Evolutionary conservation across 768 basidiomycete genomes (phyloP), one percentile per base, ranked within the genome.

Genomic region (Mycena capillaripes): DNA sequence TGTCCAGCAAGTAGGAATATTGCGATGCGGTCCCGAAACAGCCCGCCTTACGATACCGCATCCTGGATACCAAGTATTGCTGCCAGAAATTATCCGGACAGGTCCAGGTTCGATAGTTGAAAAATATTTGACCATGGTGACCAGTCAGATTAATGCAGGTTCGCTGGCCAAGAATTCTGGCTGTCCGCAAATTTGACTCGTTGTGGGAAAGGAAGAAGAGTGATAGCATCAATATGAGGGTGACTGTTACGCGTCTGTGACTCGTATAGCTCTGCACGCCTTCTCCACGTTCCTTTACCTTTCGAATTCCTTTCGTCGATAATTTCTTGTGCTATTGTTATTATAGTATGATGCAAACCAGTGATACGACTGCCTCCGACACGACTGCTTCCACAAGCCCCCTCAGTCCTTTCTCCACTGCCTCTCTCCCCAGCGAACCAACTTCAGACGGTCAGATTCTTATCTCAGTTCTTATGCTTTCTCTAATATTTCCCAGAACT

Each of bases 351-450:
- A 75, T 75, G 74, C 61, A 75, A 60, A 62, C 78, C 69, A 80
- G 77, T 59, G 71, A 72, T 64, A 72, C 71, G 66, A 68, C 71
- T 10, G 58, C 69, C 56, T 81, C 75, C 23, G 71, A 72, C 44
- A 72, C 70, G 65, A 66, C 61, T 19, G 61, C 74, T 69, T 72
- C 70, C 16, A 69, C 74, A 61, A 75, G 74, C 58, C 74, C 74
- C 27, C 53, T 83, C 75, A 84, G 83, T 77, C 83, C 83, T 52
- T 84, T 84, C 75, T 84, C 83, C 12, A 79, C 82, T 8, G 81
- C 80, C 71, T 84, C 83, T 60, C 78, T 75, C 60, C 75, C 80
- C 32, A 84, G 83, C 25, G 83, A 84, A 61, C 80, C 82, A 46
- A 84, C 83, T 64, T 84, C 83, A 44, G 83, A 84, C 66, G 83